Evolutionary conservation across 352 stramenopile genomes (phyloP), one percentile per base, ranked within the genome.

Genomic region (Peronospora belbahrii): DNA sequence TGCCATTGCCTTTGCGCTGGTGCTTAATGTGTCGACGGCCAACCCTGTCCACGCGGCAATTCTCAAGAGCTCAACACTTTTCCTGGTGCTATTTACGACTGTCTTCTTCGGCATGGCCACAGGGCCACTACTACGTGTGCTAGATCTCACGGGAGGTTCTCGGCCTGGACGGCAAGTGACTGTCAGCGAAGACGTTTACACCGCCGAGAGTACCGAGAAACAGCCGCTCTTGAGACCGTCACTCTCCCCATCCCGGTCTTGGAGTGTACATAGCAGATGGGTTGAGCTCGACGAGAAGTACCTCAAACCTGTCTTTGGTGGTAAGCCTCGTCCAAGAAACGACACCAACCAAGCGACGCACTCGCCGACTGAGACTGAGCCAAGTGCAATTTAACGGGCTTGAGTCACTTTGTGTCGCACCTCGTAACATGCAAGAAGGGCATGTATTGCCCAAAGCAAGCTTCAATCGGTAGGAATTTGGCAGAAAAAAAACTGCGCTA

Each of bases 1-100:
- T 2, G 88, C 93, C 8, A 94, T 98, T 30, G 88, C 90, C 0
- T 98, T 97, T 50, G 86, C 88, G 17, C 70, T 95, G 24, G 73
- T 72, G n/a, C 64, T 89, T 1, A 92, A 92, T 39, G 74, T 87
- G 11, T 59, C 49, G 20, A 82, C 60, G 3, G 52, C 42, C 3
- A 57, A 67, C 11, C 65, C 52, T 11, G 44, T 51, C 13, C 74
- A 86, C 31, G 69, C 73, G 0, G 71, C 65, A 6, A 67, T 86
- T 50, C 71, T 86, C 22, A 71, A 83, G 51, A 81, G 62, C 23
- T 71, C 70, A 15, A 86, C 74, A 23, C 52, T 86, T 31, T 76
- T 83, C 43, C 66, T 71, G 3, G 74, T 85, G 22, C 52, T 86
- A n/a, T 77, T 76, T 20, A 85, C 74, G 8, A 86, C 74, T 0